Evolutionary conservation across 2,329 filamentous ascomycete genomes (phyloP).

Genomic region (Ramularia endophylla): DNA sequence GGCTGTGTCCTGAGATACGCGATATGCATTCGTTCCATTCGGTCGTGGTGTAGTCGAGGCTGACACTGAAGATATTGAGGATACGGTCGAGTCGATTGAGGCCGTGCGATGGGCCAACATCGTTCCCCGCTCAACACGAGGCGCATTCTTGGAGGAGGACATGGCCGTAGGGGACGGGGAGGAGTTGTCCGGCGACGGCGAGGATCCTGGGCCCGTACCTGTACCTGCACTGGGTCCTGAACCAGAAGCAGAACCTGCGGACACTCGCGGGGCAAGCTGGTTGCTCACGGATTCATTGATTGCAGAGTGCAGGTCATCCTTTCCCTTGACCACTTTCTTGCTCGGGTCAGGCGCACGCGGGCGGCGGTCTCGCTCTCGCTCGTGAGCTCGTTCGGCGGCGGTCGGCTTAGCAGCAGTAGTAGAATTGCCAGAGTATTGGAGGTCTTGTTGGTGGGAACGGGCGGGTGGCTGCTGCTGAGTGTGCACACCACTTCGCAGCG

Average conservation of each 20-base stretch:
- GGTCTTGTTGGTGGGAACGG: too few species aligned
- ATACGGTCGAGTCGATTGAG: constrained; percentile 92
- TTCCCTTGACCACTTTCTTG: constrained; percentile 15
- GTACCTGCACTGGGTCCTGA: too few species aligned
- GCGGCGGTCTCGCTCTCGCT: background rate
- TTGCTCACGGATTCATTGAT: constrained; percentile 4
- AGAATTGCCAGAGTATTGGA: too few species aligned
- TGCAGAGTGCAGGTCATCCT: constrained; percentile 20
- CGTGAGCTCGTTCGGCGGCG: background rate
- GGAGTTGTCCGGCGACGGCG: background rate
- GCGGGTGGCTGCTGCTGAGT: too few species aligned
- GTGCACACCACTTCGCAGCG: too few species aligned
- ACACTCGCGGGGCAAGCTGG: constrained; percentile 7
- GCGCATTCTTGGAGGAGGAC: constrained; percentile 5
- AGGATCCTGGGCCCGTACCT: constrained; percentile 35
- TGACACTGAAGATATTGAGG: constrained; percentile 41
- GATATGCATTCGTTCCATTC: constrained; percentile 35
- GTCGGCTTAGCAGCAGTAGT: too few species aligned
- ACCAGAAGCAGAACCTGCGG: too few species aligned
- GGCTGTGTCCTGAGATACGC: constrained; percentile 49
- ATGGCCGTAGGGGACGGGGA: constrained; percentile 12
- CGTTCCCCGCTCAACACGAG: constrained; percentile 5
- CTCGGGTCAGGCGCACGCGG: constrained; percentile 19
- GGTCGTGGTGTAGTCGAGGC: constrained; percentile 31
- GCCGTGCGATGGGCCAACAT: constrained; percentile 55